Conservation (phyloP, 2,329 filamentous ascomycete genomes). For the Cladosporium sphaerospermum region DNA sequence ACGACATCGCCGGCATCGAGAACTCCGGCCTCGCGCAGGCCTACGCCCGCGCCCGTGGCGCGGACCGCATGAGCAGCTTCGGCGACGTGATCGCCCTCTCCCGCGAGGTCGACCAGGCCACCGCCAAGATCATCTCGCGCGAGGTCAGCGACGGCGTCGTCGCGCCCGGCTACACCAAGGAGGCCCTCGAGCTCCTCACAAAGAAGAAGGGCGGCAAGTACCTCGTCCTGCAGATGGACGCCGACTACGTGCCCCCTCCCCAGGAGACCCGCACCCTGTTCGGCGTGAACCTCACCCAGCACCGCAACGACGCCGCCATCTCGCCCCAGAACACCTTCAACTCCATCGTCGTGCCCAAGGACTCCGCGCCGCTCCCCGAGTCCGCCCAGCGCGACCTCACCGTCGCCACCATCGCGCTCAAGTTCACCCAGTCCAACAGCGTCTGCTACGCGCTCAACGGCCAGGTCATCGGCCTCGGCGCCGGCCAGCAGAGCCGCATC, state of each 20-base stretch:
- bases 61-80: constrained; percentile 98
- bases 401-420: constrained; percentile 91
- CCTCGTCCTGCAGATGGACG: constrained; percentile 90
- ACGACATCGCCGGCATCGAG: constrained; percentile 86
- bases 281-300: constrained; percentile 80
- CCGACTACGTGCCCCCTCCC: constrained; percentile 67
- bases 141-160: constrained; percentile 98
- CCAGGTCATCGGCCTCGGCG: constrained; percentile 88
- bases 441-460: constrained; percentile 95
- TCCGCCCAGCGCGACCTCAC: constrained; percentile 82
- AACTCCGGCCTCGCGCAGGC: constrained; percentile 82
- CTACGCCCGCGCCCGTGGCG: constrained; percentile 89
- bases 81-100: constrained; percentile 93
- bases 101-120: constrained; percentile 82
- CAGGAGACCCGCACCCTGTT: constrained; percentile 83
- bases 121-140: constrained; percentile 94
- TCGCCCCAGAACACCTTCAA: constrained; percentile 73
- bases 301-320: constrained; percentile 87
- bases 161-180: constrained; percentile 76
- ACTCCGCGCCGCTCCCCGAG: constrained; percentile 65
- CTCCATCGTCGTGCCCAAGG: constrained; percentile 80
- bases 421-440: constrained; percentile 98
- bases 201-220: constrained; percentile 99
- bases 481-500: constrained; percentile 94
- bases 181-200: constrained; percentile 81